Base-by-base conservation (phyloP, 139 green algal genomes). In the Closterium sp. region DNA sequence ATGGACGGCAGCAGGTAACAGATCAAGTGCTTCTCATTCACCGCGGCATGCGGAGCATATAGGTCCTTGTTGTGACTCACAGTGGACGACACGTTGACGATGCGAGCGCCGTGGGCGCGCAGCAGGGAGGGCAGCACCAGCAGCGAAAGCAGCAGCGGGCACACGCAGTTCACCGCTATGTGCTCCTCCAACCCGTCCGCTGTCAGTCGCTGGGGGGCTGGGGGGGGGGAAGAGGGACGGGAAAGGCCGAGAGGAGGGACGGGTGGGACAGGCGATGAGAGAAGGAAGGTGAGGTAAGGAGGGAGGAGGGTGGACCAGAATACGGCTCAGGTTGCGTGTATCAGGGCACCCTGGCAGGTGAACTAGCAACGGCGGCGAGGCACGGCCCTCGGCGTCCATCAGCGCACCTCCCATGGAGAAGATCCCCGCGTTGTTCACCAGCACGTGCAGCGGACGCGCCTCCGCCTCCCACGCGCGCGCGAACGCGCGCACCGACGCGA, bases 351-450 rank as follows among this genome's bases (percentile, higher is more conserved):
- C n/a, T n/a, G n/a, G n/a, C n/a, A n/a, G n/a, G n/a, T n/a, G n/a
- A n/a, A n/a, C n/a, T n/a, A n/a, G n/a, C n/a, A n/a, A n/a, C n/a
- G n/a, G n/a, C n/a, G n/a, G n/a, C n/a, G 38, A 13, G 24, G 62
- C 13, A 79, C 62, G 17, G 17, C 62, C 62, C 62, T 27, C 19
- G 62, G 62, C 85, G 28, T n/a, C n/a, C n/a, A n/a, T n/a, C n/a
- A 4, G 28, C 85, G 28, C 85, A 94, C 92, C 92, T 31, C 62
- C 89, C 50, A 94, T 93, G 34, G 79, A 89, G 70, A 94, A 93
- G 4, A 94, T 70, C 27, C 92, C 92, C 10, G 92, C 92, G 70
- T 94, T 94, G 79, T 94, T 91, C 85, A 94, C 89, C 50, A 94
- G 92, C 70, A 91, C 73, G 62, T 94, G 86, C 70, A 94, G 86